phyloP scores from a whole-genome alignment of 176 grass and related monocot genomes.

The Raddia distichophylla region DNA sequence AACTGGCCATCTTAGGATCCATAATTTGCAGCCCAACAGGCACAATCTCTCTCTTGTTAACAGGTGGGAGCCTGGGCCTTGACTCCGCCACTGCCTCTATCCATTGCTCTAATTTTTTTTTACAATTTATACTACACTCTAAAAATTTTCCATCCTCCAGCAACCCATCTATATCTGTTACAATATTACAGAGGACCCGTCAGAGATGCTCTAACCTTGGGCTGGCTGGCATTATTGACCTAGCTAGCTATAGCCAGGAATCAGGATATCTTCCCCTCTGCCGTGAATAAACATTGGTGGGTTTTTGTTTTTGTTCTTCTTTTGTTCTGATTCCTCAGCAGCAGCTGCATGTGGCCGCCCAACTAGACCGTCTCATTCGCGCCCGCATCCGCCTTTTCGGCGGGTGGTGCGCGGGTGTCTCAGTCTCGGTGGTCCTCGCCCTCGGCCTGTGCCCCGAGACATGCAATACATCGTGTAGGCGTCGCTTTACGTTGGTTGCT shows the following conservation, averaged over 20 bases:
- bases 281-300: background rate
- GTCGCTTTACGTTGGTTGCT: constrained; percentile 1
- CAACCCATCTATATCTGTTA: no score
- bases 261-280: constrained; percentile 6
- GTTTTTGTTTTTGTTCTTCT: constrained; percentile 45
- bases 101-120: no score
- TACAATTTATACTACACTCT: no score
- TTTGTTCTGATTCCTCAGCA: constrained; percentile 45
- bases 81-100: no score
- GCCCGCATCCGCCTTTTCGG: background rate
- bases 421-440: no score
- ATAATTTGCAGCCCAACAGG: no score
- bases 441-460: constrained; percentile 12
- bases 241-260: background rate
- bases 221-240: background rate
- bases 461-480: background rate
- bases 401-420: background rate
- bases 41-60: no score
- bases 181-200: no score
- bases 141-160: no score
- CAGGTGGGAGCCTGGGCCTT: no score
- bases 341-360: constrained; percentile 15
- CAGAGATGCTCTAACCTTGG: background rate
- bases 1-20: no score
- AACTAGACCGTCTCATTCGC: background rate